Percentiles rank a stretch among this genome's conserved stretches.
phyloP scores from a whole-genome alignment of 2,329 filamentous ascomycete species.

The Pleurostoma richardsiae region DNA sequence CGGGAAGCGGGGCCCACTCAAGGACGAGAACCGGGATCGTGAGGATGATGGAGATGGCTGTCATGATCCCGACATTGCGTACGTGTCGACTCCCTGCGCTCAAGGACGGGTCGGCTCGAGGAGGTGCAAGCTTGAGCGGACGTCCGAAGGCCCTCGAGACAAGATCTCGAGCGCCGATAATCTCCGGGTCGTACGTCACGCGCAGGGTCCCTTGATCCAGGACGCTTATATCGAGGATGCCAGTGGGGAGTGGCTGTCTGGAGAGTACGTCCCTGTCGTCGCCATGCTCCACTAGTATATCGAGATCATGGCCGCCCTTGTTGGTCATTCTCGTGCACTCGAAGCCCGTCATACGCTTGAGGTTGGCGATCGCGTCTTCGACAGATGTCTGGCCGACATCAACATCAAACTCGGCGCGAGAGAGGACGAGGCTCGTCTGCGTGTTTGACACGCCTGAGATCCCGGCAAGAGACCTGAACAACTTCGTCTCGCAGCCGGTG shows the following conservation, averaged over 20 bases:
- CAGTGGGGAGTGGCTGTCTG: slow-evolving; percentile 30
- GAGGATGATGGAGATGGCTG: slow-evolving; percentile 44
- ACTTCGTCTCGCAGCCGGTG: slow-evolving; percentile 64
- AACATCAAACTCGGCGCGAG: slow-evolving; percentile 61
- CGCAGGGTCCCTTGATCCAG: slow-evolving; percentile 31
- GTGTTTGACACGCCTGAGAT: slow-evolving; percentile 47
- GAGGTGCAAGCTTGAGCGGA: slow-evolving; percentile 38
- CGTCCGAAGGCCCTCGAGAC: slow-evolving; percentile 24
- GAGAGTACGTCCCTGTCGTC: slow-evolving; percentile 22
- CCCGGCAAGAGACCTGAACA: slow-evolving; percentile 45
- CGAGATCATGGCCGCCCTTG: slow-evolving; percentile 45
- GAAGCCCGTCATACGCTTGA: slow-evolving; percentile 57
- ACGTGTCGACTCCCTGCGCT: slow-evolving; percentile 48
- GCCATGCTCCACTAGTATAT: slow-evolving; percentile 27
- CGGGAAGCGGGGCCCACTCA: slow-evolving; percentile 58
- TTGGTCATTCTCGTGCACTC: slow-evolving; percentile 45
- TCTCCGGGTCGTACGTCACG: slow-evolving; percentile 37
- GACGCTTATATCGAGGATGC: slow-evolving; percentile 32
- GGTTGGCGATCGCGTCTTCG: slow-evolving; percentile 40
- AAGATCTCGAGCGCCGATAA: slow-evolving; percentile 41
- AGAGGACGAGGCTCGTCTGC: slow-evolving; percentile 59
- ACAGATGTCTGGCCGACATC: slow-evolving; percentile 21
- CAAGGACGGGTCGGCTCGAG: slow-evolving; percentile 35
- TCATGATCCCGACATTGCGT: slow-evolving; percentile 42
- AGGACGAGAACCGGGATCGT: slow-evolving; percentile 63